These are phyloP conservation scores for Amanita phalloides DNA, from an alignment of 768 basidiomycete species.

Conservation along the genomic window DNA sequence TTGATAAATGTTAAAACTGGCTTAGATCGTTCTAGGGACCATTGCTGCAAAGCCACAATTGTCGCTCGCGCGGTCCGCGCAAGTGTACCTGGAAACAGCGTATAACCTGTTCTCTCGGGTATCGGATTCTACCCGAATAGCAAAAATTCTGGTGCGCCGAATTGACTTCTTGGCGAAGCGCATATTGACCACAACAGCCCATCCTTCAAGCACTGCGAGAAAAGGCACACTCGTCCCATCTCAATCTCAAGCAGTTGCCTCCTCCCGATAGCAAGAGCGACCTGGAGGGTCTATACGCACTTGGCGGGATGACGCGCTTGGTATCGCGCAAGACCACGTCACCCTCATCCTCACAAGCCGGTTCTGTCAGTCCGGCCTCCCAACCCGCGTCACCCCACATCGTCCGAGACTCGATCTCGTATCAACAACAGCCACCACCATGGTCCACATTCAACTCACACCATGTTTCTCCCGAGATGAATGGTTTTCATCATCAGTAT, in stretches of 20 bases:
- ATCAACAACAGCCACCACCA: conserved; percentile 2
- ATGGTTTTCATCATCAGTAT: conserved; percentile 7
- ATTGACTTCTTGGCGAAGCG: background rate
- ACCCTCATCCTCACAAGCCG: conserved; percentile 33
- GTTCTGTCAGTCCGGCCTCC: conserved; percentile 31
- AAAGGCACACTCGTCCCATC: conserved; percentile 35
- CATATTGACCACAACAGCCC: conserved; percentile 29
- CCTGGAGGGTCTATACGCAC: conserved; percentile 46
- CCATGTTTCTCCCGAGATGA: background rate
- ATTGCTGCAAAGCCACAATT: conserved; percentile 57
- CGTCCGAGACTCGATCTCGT: conserved; percentile 7
- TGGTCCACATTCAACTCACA: conserved; percentile 6
- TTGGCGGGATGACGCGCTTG: conserved; percentile 55
- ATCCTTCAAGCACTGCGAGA: conserved; percentile 47
- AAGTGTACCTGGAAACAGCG: conserved; percentile 59
- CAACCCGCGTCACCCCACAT: conserved; percentile 31
- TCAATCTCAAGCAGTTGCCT: conserved; percentile 15
- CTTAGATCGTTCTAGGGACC: conserved; percentile 57
- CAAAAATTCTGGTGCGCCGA: conserved; percentile 47
- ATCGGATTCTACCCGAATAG: conserved; percentile 38
- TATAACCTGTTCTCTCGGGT: conserved; percentile 46
- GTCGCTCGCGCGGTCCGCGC: conserved; percentile 53
- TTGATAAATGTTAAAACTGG: conserved; percentile 2
- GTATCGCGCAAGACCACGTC: conserved; percentile 40
- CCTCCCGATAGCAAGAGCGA: conserved; percentile 39